Conservation (phyloP, 2,329 filamentous ascomycete species). For the Celoporthe dispersa region DNA sequence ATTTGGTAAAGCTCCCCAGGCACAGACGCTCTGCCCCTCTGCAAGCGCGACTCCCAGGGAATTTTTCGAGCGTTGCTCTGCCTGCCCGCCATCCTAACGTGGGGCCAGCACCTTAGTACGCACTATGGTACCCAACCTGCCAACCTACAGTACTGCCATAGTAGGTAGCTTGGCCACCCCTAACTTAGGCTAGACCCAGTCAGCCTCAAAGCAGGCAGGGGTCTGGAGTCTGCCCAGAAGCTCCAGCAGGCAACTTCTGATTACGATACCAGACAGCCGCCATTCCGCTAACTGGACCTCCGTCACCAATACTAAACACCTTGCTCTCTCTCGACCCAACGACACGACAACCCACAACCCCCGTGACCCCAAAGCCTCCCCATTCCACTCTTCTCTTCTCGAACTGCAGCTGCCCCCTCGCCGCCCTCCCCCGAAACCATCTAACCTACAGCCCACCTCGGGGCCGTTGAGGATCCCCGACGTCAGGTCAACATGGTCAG, state of each 20-base stretch:
- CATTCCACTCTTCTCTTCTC: conserved; percentile 33
- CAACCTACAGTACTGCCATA: not conserved
- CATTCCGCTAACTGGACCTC: conserved; percentile 10
- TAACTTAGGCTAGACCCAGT: conserved; percentile 19
- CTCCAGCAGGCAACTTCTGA: conserved; percentile 28
- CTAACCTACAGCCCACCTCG: conserved; percentile 4
- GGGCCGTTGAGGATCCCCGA: conserved; percentile 23
- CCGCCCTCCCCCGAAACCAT: not conserved
- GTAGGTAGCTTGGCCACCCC: not conserved
- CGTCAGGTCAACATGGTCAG: conserved; percentile 49
- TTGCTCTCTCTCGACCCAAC: conserved; percentile 18
- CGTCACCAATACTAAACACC: conserved; percentile 17
- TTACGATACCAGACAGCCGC: conserved; percentile 27
- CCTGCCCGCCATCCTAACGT: conserved; percentile 11
- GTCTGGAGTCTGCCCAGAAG: conserved; percentile 10
- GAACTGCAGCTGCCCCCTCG: conserved; percentile 38
- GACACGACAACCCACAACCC: conserved; percentile 12
- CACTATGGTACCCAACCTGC: not conserved
- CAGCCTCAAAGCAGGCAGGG: conserved; percentile 13
- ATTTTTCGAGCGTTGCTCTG: conserved; percentile 20
- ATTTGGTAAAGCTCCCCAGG: conserved; percentile 12
- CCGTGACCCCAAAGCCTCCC: not conserved
- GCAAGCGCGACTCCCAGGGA: conserved; percentile 17
- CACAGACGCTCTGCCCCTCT: conserved; percentile 16
- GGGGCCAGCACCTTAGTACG: conserved; percentile 13